These are phyloP conservation scores for Silene coronaria DNA, from an alignment of 179 eudicot species.

Conservation along the genomic window DNA sequence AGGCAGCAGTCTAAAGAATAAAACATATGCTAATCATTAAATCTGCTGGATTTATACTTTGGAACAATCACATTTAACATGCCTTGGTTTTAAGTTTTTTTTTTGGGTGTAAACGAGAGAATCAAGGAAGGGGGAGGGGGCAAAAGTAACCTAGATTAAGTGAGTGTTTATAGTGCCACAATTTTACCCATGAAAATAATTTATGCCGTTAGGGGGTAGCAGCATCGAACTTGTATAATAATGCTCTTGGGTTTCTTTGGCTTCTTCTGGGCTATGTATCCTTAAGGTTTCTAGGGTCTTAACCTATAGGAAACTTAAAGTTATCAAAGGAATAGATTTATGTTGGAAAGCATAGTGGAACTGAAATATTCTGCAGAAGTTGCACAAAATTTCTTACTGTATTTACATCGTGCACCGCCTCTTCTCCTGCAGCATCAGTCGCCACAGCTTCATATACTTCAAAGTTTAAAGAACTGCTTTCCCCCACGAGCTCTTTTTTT, in stretches of 20 bases:
- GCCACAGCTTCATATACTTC: slow-evolving; percentile 9
- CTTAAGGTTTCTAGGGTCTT: background rate
- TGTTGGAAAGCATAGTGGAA: background rate
- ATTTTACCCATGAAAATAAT: background rate
- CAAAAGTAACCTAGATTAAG: too few relatives aligned
- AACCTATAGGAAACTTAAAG: background rate
- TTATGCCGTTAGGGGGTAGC: too few relatives aligned
- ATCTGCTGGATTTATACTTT: background rate
- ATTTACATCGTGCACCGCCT: background rate
- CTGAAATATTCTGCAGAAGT: background rate
- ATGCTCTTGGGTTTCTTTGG: too few relatives aligned
- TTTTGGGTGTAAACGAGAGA: background rate
- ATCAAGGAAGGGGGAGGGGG: background rate
- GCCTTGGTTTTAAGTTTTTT: background rate
- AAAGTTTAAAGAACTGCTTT: background rate
- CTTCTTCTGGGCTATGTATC: background rate
- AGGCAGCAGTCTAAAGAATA: background rate
- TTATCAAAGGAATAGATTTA: background rate
- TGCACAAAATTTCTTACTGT: background rate
- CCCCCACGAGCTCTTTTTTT: slow-evolving; percentile 7
- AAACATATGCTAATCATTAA: background rate
- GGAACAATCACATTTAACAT: background rate
- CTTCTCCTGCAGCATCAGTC: slow-evolving; percentile 4
- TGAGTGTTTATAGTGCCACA: too few relatives aligned
- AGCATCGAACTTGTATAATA: background rate